These are phyloP conservation scores for Diplodia intermedia DNA, from an alignment of 2,329 filamentous ascomycete species.

Conservation along the genomic window DNA sequence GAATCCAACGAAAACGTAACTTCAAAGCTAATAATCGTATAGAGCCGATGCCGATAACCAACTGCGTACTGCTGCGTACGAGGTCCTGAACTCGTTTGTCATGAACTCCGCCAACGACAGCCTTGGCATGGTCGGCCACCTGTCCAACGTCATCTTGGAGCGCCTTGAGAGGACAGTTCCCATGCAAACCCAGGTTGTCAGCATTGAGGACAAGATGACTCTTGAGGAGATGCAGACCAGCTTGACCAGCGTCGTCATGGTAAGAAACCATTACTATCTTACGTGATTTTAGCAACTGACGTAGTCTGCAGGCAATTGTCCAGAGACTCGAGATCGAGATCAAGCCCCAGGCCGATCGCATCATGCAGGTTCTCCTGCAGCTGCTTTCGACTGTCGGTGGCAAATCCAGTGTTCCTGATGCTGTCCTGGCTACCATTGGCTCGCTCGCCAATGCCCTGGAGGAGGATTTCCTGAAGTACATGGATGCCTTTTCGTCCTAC, in stretches of 20 bases:
- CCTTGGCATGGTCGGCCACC: conserved; percentile 76
- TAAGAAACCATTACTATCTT: conserved; percentile 40
- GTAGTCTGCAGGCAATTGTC: conserved; percentile 69
- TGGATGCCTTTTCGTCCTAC: conserved; percentile 93
- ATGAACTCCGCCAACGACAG: conserved; percentile 89
- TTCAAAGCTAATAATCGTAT: conserved; percentile 35
- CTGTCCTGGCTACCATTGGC: conserved; percentile 89
- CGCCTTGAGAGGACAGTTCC: conserved; percentile 88
- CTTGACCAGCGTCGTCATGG: conserved; percentile 84
- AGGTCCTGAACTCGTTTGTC: conserved; percentile 94
- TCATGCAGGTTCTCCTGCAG: conserved; percentile 88
- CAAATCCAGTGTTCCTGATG: conserved; percentile 95
- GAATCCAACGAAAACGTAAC: background rate
- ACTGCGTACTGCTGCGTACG: conserved; percentile 93
- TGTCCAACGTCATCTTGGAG: conserved; percentile 88
- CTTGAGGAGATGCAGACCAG: conserved; percentile 98
- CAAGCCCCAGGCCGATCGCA: conserved; percentile 85
- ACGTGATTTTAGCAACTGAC: conserved; percentile 4
- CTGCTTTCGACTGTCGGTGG: conserved; percentile 77
- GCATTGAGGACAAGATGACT: conserved; percentile 93
- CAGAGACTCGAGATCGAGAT: conserved; percentile 91
- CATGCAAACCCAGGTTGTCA: conserved; percentile 91
- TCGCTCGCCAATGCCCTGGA: conserved; percentile 90
- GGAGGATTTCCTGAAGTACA: conserved; percentile 94
- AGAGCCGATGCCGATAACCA: conserved; percentile 79